Conservation (phyloP, 805 yeast genomes). For the Candida cerambycidarum region DNA sequence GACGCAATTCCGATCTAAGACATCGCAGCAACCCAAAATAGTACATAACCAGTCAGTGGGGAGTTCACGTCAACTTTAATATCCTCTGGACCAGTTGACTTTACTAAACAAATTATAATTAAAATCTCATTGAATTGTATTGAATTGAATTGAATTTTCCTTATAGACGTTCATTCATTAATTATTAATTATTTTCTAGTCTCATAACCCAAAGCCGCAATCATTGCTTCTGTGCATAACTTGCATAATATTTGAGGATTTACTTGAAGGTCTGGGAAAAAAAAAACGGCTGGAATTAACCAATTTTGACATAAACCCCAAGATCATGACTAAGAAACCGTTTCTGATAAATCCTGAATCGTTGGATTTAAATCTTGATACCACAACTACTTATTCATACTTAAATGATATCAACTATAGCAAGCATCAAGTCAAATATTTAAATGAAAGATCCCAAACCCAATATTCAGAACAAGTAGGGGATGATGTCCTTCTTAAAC, state of each 20-base stretch:
- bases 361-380: conserved; percentile 6
- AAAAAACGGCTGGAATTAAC: too few relatives aligned
- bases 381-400: conserved; percentile 18
- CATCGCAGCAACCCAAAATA: conserved; percentile 7
- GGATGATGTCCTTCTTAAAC: background rate
- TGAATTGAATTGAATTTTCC: too few relatives aligned
- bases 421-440: conserved; percentile 19
- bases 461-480: conserved; percentile 8
- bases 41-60: conserved; percentile 4
- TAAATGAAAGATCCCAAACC: conserved; percentile 10
- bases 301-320: conserved; percentile 1
- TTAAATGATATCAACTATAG: conserved; percentile 26
- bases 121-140: too few relatives aligned
- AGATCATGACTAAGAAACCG: conserved; percentile 2
- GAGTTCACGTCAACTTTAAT: background rate
- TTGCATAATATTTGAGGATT: too few relatives aligned
- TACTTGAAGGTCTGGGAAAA: too few relatives aligned
- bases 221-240: too few relatives aligned
- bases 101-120: too few relatives aligned
- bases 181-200: too few relatives aligned
- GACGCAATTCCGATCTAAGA: conserved; percentile 9
- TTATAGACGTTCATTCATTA: too few relatives aligned
- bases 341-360: conserved; percentile 3
- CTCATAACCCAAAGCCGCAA: too few relatives aligned
- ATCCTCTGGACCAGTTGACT: background rate